Base-by-base conservation (phyloP, 192 early-diverging fungal species). In the Dissophora globulifera region DNA sequence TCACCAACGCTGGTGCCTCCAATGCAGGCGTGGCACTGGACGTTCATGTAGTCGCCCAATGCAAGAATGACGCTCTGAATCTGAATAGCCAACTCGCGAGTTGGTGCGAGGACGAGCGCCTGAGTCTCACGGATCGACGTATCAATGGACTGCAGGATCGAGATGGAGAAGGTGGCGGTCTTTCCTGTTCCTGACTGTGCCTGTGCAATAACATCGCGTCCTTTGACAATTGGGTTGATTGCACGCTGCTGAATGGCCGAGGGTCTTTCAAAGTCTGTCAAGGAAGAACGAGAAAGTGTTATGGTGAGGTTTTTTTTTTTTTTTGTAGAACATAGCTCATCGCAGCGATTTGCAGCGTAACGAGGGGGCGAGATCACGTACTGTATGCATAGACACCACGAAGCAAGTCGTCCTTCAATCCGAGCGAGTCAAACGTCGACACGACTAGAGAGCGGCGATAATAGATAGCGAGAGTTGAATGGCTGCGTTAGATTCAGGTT, bases 191-290 rank as follows among this genome's bases (percentile, higher is more conserved):
- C 97, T 38, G 97, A 97, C 85, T 98, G 96, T 13, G 95, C 95
- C 81, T 98, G 96, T 1, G 96, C 96, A 59, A 98, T 98, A 52
- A 98, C 96, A 82, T 98, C 96, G 50, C 93, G 89, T 30, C 93
- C 93, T 59, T 84, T 90, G 60, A 88, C 87, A 53, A 97, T 93
- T 26, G 96, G 95, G 70, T 87, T 78, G 58, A 98, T 99, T 41
- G 96, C 96, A 82, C 97, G 90, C 82, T 99, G 97, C 81, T 99
- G 97, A 84, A 99, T 99, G 57, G 97, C 95, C 4, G 95, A 98
- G 4, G 96, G 97, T 72, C 93, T 93, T 78, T 99, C 97, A 87
- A 96, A 97, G 83, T 95, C 90, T 93, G 50, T 35, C 8, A 3
- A 40, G 25, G 33, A 23, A n/a, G 22, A 62, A 29, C 20, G 40